A percentile compares a stretch with the other conserved stretches of the same genome.
Evolutionary conservation across 129 eudicot genomes (phyloP).

Genomic region (Silybum marianum): DNA sequence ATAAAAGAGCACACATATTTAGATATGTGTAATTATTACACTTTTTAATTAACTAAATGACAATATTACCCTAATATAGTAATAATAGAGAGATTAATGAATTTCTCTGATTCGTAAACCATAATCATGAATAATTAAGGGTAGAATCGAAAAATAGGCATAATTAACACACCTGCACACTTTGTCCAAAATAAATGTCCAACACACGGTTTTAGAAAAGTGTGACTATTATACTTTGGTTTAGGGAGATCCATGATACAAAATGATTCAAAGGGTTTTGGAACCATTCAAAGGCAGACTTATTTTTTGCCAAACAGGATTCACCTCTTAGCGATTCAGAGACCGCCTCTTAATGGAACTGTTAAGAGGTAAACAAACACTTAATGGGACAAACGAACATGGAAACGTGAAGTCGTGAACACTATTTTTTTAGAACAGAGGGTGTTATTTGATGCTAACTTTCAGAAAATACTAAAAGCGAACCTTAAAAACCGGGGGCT

Average conservation of each 20-base stretch:
- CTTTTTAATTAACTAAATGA: not conserved
- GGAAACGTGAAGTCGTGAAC: not conserved
- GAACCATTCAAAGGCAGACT: too few species aligned
- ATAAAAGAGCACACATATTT: not conserved
- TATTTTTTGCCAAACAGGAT: too few species aligned
- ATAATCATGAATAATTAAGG: not conserved
- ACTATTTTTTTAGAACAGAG: not conserved
- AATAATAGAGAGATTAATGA: not conserved
- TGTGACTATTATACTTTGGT: not conserved
- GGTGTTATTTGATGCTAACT: conserved; percentile 13
- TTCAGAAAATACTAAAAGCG: not conserved
- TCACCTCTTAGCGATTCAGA: too few species aligned
- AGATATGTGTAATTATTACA: not conserved
- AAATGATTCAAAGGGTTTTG: too few species aligned
- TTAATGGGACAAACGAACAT: not conserved
- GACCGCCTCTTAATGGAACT: too few species aligned
- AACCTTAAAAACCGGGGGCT: conserved; percentile 79
- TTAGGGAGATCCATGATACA: too few species aligned
- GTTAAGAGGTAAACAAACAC: too few species aligned
- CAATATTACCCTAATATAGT: not conserved
- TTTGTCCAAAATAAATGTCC: not conserved
- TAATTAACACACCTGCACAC: not conserved
- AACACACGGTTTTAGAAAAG: not conserved
- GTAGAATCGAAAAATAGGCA: not conserved
- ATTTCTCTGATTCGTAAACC: not conserved